Base-by-base conservation (phyloP, 257 asterid genomes). In the Solanum virginianum region DNA sequence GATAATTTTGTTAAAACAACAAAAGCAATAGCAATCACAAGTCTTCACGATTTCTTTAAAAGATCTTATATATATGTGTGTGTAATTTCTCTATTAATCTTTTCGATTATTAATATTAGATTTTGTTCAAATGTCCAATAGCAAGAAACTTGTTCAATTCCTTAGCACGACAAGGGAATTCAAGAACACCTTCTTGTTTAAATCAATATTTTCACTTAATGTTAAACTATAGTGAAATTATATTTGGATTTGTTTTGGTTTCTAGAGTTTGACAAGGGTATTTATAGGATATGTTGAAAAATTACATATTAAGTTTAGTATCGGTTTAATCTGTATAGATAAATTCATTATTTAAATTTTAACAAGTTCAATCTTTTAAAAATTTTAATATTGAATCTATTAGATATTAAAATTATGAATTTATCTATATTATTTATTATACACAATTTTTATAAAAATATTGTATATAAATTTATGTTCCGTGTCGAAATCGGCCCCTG, bases 181-280 rank as follows among this genome's bases (percentile, higher is more conserved):
- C 80, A 85, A 87, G 89, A 85, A 71, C 91, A 49, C 88, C 89
- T 14, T 70, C 18, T 62, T 88, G 88, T 12, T 4, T 10, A 20
- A 88, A 88, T 13, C 90, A 88, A 70, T 89, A 89, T 66, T 89
- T 87, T 87, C 89, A 8, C 87, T 32, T 4, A 36, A 36, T 36
- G 41, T 36, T 4, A 36, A 36, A 36, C 41, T 36, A 36, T 4
- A 36, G 41, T 36, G 41, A 36, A 36, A 36, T 36, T 36, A 36
- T 36, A 36, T 36, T 32, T 32, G 36, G 36, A 29, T 29, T 29
- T 29, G 3, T 29, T 29, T 29, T 29, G 32, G 32, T 29, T 29
- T 29, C 32, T 29, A 29, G 32, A 2, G 32, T 29, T 29, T 29
- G 32, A 29, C 32, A 29, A 29, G 32, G 32, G 32, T 29, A 29